Percentiles rank a stretch among this genome's conserved stretches.
Conservation (phyloP, 2,329 filamentous ascomycete species). For the Elsinoe necatrix region DNA sequence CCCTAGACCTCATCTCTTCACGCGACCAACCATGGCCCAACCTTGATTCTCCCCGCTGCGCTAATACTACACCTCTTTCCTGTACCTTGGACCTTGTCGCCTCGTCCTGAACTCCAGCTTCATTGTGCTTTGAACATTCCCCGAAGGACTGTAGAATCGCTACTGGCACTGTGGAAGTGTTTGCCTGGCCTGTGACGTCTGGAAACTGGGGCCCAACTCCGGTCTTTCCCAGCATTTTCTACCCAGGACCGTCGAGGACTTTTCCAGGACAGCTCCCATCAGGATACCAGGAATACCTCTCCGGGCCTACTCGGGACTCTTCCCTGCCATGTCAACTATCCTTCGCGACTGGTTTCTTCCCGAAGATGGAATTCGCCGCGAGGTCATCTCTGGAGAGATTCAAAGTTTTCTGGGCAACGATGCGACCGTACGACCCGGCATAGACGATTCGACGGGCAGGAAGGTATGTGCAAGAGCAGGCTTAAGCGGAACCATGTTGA, state of each 20-base stretch:
- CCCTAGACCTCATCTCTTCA: conserved; percentile 7
- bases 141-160: not conserved
- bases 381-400: conserved; percentile 46
- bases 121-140: not conserved
- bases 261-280: not conserved
- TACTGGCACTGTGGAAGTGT: not conserved
- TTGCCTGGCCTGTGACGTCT: not conserved
- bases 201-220: not conserved
- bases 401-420: conserved; percentile 44
- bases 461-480: conserved; percentile 14
- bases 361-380: conserved; percentile 42
- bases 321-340: conserved; percentile 18
- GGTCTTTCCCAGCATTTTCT: not conserved
- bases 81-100: not conserved
- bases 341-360: conserved; percentile 42
- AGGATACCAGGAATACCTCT: not conserved
- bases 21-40: conserved; percentile 6
- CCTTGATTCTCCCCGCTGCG: not conserved
- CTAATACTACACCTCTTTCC: conserved; percentile 8
- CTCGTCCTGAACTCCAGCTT: not conserved
- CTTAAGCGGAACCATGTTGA: conserved; percentile 2
- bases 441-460: conserved; percentile 34
- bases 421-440: conserved; percentile 42
- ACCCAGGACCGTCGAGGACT: not conserved
- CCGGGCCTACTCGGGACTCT: not conserved